Conservation (phyloP, 495 filamentous ascomycete species). For the Aspergillus ostianus region DNA sequence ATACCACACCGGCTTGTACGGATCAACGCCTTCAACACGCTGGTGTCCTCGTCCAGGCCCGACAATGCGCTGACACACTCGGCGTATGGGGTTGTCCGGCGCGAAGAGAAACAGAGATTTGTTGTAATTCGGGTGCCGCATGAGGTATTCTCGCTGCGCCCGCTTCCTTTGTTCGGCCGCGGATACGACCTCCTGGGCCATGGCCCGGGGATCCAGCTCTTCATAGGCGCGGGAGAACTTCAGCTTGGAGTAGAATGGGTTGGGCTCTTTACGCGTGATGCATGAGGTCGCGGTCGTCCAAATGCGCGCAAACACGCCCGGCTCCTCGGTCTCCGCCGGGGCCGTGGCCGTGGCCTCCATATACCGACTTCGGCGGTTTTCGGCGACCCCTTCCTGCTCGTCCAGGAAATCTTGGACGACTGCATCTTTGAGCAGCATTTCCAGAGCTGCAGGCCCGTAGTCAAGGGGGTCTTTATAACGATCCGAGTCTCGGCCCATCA, state of each 20-base stretch:
- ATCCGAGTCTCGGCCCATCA: constrained; percentile 62
- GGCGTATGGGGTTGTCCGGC: constrained; percentile 71
- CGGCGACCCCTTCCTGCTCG: constrained; percentile 48
- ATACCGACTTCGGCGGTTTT: constrained; percentile 26
- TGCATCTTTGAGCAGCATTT: constrained; percentile 94
- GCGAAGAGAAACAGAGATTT: constrained; percentile 85
- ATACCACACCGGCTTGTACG: constrained; percentile 87
- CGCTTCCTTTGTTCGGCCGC: constrained; percentile 77
- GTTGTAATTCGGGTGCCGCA: constrained; percentile 87
- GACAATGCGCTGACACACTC: constrained; percentile 84
- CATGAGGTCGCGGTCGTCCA: constrained; percentile 54
- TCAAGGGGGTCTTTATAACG: constrained; percentile 79
- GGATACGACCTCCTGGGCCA: constrained; percentile 86
- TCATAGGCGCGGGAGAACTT: constrained; percentile 71
- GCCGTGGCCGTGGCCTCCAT: constrained; percentile 24
- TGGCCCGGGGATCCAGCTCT: constrained; percentile 74
- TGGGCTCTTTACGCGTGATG: constrained; percentile 70
- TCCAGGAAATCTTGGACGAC: constrained; percentile 94
- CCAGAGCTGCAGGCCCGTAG: constrained; percentile 81
- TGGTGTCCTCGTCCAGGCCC: constrained; percentile 85
- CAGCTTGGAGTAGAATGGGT: constrained; percentile 89
- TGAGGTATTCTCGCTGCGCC: constrained; percentile 86
- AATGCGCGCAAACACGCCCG: constrained; percentile 53
- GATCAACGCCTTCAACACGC: constrained; percentile 81
- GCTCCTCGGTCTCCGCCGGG: constrained; percentile 41